A percentile compares a stretch with the other conserved stretches of the same genome.
phyloP scores from a whole-genome alignment of 2,329 filamentous ascomycete genomes.

The Neonectria faginata region DNA sequence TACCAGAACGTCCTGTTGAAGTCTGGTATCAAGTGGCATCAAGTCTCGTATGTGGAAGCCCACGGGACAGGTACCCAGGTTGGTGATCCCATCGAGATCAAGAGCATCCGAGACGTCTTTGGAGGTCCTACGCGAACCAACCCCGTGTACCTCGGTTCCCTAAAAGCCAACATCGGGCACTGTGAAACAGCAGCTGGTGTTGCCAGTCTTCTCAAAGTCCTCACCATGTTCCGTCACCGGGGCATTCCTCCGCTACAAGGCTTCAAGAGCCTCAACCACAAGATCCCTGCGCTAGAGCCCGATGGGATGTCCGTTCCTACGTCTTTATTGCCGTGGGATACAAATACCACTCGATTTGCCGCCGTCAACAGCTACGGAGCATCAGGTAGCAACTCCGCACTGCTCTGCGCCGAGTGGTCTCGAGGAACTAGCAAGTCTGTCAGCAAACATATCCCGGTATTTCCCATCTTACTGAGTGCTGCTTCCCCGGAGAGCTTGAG shows the following conservation, averaged over 20 bases:
- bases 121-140: constrained; percentile 4
- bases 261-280: constrained; percentile 45
- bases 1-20: constrained; percentile 74
- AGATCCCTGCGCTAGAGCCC: constrained; percentile 37
- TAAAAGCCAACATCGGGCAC: constrained; percentile 50
- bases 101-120: constrained; percentile 35
- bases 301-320: constrained; percentile 32
- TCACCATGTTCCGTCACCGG: constrained; percentile 48
- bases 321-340: constrained; percentile 34
- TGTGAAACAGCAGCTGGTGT: constrained; percentile 46
- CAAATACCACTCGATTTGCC: constrained; percentile 33
- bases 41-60: constrained; percentile 53
- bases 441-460: not conserved
- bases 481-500: constrained; percentile 21
- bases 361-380: constrained; percentile 54
- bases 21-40: constrained; percentile 32
- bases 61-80: constrained; percentile 62
- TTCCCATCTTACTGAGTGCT: constrained; percentile 33
- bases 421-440: not conserved
- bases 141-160: constrained; percentile 42
- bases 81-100: constrained; percentile 59
- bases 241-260: constrained; percentile 42
- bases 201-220: constrained; percentile 47
- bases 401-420: constrained; percentile 38
- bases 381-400: constrained; percentile 50